A percentile compares a stretch with the other conserved stretches of the same genome.
These are phyloP conservation scores for Xylariaceae sp. DNA, from an alignment of 2,329 filamentous ascomycete genomes.

Conservation along the genomic window DNA sequence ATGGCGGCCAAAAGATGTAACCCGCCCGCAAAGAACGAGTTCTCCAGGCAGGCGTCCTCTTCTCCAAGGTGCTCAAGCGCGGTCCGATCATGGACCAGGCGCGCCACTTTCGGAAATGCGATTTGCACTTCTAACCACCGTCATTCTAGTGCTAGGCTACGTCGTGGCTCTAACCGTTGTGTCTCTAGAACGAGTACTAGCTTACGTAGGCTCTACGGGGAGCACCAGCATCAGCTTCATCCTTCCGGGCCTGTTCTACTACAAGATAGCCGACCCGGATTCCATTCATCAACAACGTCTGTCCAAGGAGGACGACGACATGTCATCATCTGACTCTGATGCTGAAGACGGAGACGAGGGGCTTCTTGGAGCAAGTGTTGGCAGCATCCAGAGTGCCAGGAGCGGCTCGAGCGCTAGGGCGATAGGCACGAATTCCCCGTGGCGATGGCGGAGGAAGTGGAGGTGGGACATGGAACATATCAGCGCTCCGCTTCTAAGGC, in stretches of 20 bases:
- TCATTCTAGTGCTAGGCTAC: conserved; percentile 83
- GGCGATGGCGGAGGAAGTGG: conserved; percentile 60
- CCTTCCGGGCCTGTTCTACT: conserved; percentile 93
- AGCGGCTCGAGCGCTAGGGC: conserved; percentile 41
- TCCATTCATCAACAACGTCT: conserved; percentile 84
- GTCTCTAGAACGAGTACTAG: conserved; percentile 86
- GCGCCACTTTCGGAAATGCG: conserved; percentile 80
- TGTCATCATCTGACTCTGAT: conserved; percentile 49
- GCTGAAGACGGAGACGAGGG: conserved; percentile 43
- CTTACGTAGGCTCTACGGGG: conserved; percentile 93
- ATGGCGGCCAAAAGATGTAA: conserved; percentile 70
- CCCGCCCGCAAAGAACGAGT: conserved; percentile 44
- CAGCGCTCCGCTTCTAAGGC: conserved; percentile 67
- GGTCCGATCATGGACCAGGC: conserved; percentile 56
- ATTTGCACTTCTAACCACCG: conserved; percentile 86
- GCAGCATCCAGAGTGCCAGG: conserved; percentile 47
- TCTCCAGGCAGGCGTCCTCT: conserved; percentile 48
- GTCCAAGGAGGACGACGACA: conserved; percentile 88
- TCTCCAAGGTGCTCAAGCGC: conserved; percentile 42
- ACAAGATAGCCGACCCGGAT: conserved; percentile 93
- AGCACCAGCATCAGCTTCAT: conserved; percentile 97
- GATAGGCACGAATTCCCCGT: conserved; percentile 42
- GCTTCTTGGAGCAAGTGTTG: conserved; percentile 48
- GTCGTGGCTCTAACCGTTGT: conserved; percentile 88
- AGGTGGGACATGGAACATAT: conserved; percentile 65